Evolutionary conservation across 148 eudicot genomes (phyloP).

Genomic region (Diospyros lotus): DNA sequence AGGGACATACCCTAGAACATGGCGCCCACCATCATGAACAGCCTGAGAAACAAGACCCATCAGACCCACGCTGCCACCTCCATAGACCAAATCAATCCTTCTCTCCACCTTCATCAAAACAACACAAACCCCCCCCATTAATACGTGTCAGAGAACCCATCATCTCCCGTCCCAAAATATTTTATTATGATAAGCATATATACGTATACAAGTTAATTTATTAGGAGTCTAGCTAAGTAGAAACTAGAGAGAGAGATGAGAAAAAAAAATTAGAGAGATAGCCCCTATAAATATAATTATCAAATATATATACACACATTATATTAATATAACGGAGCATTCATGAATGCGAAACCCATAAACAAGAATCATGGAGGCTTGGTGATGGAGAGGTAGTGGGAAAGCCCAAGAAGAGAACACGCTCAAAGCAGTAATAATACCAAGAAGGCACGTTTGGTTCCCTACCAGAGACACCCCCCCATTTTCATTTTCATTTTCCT

Average conservation of each 20-base stretch:
- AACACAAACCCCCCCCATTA: constrained; percentile 8
- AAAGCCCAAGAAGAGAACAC: constrained; percentile 17
- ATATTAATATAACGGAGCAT: neutral
- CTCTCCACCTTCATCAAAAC: constrained; percentile 60
- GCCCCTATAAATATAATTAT: neutral
- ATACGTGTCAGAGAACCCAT: constrained; percentile 35
- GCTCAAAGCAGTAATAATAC: constrained; percentile 54
- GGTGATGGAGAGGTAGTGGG: constrained; percentile 6
- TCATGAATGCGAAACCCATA: constrained; percentile 18
- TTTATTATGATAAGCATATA: no score
- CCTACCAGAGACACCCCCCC: constrained; percentile 14
- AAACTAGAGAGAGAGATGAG: neutral
- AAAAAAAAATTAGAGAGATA: neutral
- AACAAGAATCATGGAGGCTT: constrained; percentile 19
- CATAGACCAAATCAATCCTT: constrained; percentile 97
- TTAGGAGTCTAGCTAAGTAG: neutral
- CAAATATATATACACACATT: neutral
- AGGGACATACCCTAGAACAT: constrained; percentile 77
- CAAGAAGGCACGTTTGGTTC: constrained; percentile 64
- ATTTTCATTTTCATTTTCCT: neutral
- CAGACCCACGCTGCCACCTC: constrained; percentile 97
- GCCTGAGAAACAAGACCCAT: constrained; percentile 36
- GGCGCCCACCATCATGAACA: constrained; percentile 98
- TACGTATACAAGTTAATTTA: no score
- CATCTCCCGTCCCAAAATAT: constrained; percentile 4